Base-by-base conservation (phyloP, 306 rosid species). In the Aeschynomene evenia region DNA sequence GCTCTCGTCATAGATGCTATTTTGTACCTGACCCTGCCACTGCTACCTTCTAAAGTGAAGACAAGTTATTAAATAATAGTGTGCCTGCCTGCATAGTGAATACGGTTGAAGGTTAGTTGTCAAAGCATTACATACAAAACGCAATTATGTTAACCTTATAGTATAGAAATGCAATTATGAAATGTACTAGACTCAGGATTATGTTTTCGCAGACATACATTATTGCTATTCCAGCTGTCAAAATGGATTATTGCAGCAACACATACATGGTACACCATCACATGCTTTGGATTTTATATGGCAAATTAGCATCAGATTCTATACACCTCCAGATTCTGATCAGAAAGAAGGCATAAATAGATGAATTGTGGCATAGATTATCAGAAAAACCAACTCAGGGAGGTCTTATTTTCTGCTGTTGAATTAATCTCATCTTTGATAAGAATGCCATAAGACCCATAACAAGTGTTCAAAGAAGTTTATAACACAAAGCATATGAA, bases 41-140 rank as follows among this genome's bases (percentile, higher is more conserved):
- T n/a, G 22, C 58, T 16, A 57, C 56, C 69, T 36, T 63, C 58
- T 63, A 39, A 20, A 26, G 70, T 70, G 66, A 23, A 60, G 73
- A n/a, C 59, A 67, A 15, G 36, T 48, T 40, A 61, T 46, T 39
- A 23, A 24, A 24, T 9, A 50, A 45, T 18, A 14, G 42, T 60
- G 71, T 46, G 68, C 21, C 40, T 54, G 69, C 83, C 85, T 86
- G 15, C 50, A 80, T 80, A 37, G 62, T n/a, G 40, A 79, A 60
- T 43, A 54, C 21, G 50, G 23, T 56, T 3, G 37, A 43, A 48
- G 46, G 49, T 71, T 57, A 64, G 48, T 28, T 68, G 52, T 26
- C 3, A 75, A 23, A 51, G 50, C 59, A 73, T 37, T 48, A 13
- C 56, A 68, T 34, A 22, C 56, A 40, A 0, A 21, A 72, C 24